Evolutionary conservation across 2,329 filamentous ascomycete genomes (phyloP), one percentile per base, ranked within the genome.

Genomic region (Cordyceps javanica): DNA sequence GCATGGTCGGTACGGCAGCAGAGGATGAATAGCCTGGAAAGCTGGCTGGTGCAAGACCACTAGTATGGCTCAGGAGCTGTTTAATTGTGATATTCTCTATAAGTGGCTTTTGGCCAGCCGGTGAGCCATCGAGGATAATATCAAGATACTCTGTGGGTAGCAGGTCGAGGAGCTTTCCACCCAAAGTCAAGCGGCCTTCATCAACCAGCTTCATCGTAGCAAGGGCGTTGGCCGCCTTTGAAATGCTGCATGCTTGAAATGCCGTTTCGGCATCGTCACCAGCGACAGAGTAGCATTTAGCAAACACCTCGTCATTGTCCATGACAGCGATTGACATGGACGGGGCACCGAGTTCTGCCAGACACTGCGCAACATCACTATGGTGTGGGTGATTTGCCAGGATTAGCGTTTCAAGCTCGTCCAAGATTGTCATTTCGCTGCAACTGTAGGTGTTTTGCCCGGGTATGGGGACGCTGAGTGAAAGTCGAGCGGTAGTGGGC

Each of bases 161-260:
- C 7, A 63, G 49, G n/a, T 62, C 52, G n/a, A n/a, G n/a, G n/a
- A 63, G 42, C 8, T 50, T 55, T 34, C 38, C 41, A 25, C 52
- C 25, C 2, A 63, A 50, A 11, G 45, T 39, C 23, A 63, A 25
- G n/a, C 54, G 58, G n/a, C 61, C 61, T 19, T 60, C 36, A 13
- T n/a, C 62, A 11, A 63, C 32, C 21, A 63, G 59, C 10, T 52
- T 57, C 57, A 62, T 60, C 13, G 52, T n/a, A n/a, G 59, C 60
- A n/a, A 62, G 32, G 3, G 56, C 41, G 34, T 58, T 55, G n/a
- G n/a, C n/a, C 11, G 61, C 55, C 14, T 63, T 62, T n/a, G 62
- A 63, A 36, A 62, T 63, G 52, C 62, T 63, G 46, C 60, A 61
- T 28, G 61, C 62, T 28, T 62, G 62, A n/a, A 62, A 62, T 4